phyloP scores from a whole-genome alignment of 2,329 filamentous ascomycete species.

The Claviceps monticola region DNA sequence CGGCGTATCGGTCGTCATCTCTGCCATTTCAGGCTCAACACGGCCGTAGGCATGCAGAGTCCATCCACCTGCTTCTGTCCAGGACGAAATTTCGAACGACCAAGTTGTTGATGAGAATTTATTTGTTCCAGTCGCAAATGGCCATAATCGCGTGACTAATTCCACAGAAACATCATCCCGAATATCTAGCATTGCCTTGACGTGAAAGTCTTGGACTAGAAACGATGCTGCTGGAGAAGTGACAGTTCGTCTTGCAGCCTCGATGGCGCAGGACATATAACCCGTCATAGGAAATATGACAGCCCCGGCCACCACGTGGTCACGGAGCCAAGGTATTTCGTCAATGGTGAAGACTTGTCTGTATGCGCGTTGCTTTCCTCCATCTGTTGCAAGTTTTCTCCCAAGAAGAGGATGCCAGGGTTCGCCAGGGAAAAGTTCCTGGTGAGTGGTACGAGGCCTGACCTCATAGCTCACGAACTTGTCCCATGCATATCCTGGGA shows the following conservation, averaged over 20 bases:
- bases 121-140: constrained; percentile 7
- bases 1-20: constrained; percentile 9
- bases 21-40: constrained; percentile 9
- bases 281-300: constrained; percentile 23
- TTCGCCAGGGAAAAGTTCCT: constrained; percentile 14
- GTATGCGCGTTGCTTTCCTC: constrained; percentile 17
- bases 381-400: constrained; percentile 7
- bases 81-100: constrained; percentile 12
- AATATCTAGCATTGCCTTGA: constrained; percentile 12
- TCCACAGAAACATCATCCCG: constrained; percentile 15
- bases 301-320: constrained; percentile 18
- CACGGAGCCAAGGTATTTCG: constrained; percentile 20
- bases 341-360: constrained; percentile 18
- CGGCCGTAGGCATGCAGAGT: constrained; percentile 12
- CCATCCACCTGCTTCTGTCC: constrained; percentile 12
- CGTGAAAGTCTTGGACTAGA: constrained; percentile 10
- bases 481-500: constrained; percentile 19
- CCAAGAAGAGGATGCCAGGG: constrained; percentile 17
- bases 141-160: constrained; percentile 13
- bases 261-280: constrained; percentile 21
- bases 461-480: constrained; percentile 3
- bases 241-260: constrained; percentile 11
- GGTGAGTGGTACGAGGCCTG: constrained; percentile 8
- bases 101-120: constrained; percentile 10
- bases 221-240: neutral